Base-by-base conservation (phyloP, 306 rosid genomes). In the Purshia tridentata region DNA sequence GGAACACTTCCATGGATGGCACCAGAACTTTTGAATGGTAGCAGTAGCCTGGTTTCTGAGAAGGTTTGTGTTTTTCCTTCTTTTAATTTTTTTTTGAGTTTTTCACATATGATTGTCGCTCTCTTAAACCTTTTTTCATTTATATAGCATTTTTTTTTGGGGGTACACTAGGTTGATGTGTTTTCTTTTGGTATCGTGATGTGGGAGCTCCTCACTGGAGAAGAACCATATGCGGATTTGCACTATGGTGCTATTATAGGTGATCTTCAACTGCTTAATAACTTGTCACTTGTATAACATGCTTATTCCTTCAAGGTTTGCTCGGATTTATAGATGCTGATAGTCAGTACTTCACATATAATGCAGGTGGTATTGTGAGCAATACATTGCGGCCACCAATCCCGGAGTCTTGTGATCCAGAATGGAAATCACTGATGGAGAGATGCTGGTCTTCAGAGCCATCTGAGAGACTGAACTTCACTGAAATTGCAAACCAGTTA, bases 1-100 rank as follows among this genome's bases (percentile, higher is more conserved):
- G 96, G 97, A 81, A 90, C 97, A 51, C 90, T 92, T 57, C 98
- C 97, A 0, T 88, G 98, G 98, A 92, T 92, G 97, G 98, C 98
- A 44, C 96, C 97, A 2, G 98, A 92, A 75, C 88, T 92, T 71
- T 77, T 93, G 84, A 93, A 90, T 57, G 98, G 98, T 73, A 90
- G 96, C 75, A 90, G 96, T 60, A 90, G 88, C 88, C 91, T 88
- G 76, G 98, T 93, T 40, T 93, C 97, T 45, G 98, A 90, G 81
- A 93, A 93, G 97, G 98, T 92, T 69, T 70, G 69, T 76, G 46
- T 57, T 80, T 42, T 47, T 9, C 19, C 7, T 12, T 67, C 41
- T 15, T 4, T 18, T 7, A 22, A 18, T 61, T 65, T 41, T 23
- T 10, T 57, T 7, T 53, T 7, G 19, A 39, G 29, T 65, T 39